phyloP scores from a whole-genome alignment of 2,329 filamentous ascomycete genomes.

The Paramyrothecium sp. region DNA sequence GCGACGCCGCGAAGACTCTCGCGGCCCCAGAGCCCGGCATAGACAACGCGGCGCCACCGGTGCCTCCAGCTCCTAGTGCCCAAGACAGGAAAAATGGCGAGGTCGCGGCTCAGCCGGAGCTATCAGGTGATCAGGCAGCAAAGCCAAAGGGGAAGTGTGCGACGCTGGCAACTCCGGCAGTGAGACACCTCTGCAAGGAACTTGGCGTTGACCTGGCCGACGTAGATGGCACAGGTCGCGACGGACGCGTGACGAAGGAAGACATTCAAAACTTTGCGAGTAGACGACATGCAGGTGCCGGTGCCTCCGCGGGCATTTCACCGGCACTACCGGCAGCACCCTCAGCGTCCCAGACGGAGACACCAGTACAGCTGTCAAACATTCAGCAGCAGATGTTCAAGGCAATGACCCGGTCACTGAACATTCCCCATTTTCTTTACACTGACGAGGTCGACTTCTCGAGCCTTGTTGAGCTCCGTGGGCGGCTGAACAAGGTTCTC shows the following conservation, averaged over 20 bases:
- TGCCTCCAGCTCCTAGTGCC: constrained; percentile 10
- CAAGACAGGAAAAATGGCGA: background rate
- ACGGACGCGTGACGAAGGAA: constrained; percentile 89
- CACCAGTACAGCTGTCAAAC: constrained; percentile 66
- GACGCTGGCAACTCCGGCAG: constrained; percentile 84
- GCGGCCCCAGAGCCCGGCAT: constrained; percentile 29
- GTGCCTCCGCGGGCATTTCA: constrained; percentile 15
- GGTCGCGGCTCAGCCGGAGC: constrained; percentile 9
- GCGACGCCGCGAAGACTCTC: constrained; percentile 29
- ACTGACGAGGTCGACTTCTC: constrained; percentile 86
- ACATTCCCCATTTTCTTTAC: constrained; percentile 94
- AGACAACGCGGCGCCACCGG: constrained; percentile 21
- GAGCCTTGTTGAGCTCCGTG: constrained; percentile 68
- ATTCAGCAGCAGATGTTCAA: constrained; percentile 96
- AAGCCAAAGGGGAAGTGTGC: constrained; percentile 62
- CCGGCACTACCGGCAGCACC: constrained; percentile 15
- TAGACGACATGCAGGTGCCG: constrained; percentile 38
- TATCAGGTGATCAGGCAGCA: constrained; percentile 8
- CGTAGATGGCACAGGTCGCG: constrained; percentile 81
- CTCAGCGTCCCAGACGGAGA: constrained; percentile 61
- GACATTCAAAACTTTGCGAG: constrained; percentile 77
- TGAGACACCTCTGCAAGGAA: constrained; percentile 83
- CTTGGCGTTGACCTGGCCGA: constrained; percentile 74
- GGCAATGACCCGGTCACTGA: constrained; percentile 87
- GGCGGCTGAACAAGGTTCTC: constrained; percentile 69